Evolutionary conservation across 768 basidiomycete genomes (phyloP).

Genomic region (Leccinum subtestaceum): DNA sequence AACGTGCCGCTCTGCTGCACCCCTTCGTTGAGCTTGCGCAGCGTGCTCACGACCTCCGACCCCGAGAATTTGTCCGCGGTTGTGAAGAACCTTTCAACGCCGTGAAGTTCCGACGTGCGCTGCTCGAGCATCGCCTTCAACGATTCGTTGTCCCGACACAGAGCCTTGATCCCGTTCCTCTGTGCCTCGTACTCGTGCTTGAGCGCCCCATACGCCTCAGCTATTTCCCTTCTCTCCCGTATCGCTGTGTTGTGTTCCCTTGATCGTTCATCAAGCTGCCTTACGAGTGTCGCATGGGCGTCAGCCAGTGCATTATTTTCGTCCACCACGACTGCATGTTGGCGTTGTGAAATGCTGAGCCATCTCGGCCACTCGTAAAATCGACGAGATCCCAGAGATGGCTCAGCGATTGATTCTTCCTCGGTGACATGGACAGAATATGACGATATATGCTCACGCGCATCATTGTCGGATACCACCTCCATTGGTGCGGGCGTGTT

Average conservation of each 20-base stretch:
- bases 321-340: too few species aligned
- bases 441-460: too few species aligned
- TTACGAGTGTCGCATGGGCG: background rate
- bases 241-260: background rate
- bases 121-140: slow-evolving; percentile 31
- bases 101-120: slow-evolving; percentile 41
- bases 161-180: slow-evolving; percentile 7
- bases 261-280: slow-evolving; percentile 1
- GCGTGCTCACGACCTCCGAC: slow-evolving; percentile 41
- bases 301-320: background rate
- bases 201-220: background rate
- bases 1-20: slow-evolving; percentile 44
- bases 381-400: too few species aligned
- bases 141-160: slow-evolving; percentile 6
- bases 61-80: slow-evolving; percentile 41
- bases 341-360: too few species aligned
- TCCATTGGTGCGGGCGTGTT: background rate
- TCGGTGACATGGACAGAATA: too few species aligned
- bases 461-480: too few species aligned
- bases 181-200: slow-evolving; percentile 10
- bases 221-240: slow-evolving; percentile 7
- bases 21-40: slow-evolving; percentile 44
- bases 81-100: slow-evolving; percentile 41
- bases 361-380: too few species aligned
- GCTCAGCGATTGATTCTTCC: too few species aligned